Percentiles rank a stretch among this genome's conserved stretches.
These are phyloP conservation scores for Monosporascus sp. DNA, from an alignment of 2,329 filamentous ascomycete species.

Conservation along the genomic window DNA sequence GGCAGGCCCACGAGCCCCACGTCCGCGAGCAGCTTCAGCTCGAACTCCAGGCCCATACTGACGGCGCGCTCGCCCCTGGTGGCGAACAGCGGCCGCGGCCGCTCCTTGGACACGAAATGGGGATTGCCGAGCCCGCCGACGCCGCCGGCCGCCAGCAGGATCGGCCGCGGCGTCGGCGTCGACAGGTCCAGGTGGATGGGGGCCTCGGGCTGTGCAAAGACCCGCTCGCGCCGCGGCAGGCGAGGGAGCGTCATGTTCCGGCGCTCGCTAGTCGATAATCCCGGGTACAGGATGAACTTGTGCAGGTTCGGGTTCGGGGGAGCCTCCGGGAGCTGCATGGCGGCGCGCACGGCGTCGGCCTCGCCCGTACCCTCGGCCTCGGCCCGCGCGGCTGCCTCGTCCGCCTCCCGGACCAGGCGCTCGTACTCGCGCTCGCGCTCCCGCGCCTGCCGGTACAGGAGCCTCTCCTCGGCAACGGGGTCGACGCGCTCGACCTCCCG, in stretches of 20 bases:
- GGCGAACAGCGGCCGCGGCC: constrained; percentile 75
- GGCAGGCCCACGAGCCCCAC: constrained; percentile 91
- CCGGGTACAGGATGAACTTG: constrained; percentile 85
- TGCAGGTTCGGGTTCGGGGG: constrained; percentile 45
- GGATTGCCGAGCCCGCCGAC: constrained; percentile 90
- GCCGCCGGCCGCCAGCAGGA: constrained; percentile 81
- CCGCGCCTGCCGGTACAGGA: constrained; percentile 30
- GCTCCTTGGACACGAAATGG: constrained; percentile 77
- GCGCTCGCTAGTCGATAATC: constrained; percentile 65
- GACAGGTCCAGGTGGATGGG: constrained; percentile 71
- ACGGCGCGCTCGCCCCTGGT: constrained; percentile 79
- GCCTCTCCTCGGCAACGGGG: constrained; percentile 61
- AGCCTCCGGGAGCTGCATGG: constrained; percentile 27
- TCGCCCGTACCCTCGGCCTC: constrained; percentile 31
- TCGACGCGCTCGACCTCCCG: constrained; percentile 76
- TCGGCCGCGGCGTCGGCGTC: constrained; percentile 72
- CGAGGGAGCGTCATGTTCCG: constrained; percentile 45
- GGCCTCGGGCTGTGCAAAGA: constrained; percentile 62
- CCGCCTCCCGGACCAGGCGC: constrained; percentile 19
- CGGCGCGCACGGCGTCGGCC: constrained; percentile 8
- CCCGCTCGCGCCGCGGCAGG: constrained; percentile 45
- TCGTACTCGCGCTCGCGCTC: constrained; percentile 30
- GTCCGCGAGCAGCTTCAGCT: constrained; percentile 92
- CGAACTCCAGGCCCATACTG: constrained; percentile 74
- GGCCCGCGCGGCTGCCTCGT: constrained; percentile 34